phyloP scores from a whole-genome alignment of 768 basidiomycete species.

The Kwoniella pini region DNA sequence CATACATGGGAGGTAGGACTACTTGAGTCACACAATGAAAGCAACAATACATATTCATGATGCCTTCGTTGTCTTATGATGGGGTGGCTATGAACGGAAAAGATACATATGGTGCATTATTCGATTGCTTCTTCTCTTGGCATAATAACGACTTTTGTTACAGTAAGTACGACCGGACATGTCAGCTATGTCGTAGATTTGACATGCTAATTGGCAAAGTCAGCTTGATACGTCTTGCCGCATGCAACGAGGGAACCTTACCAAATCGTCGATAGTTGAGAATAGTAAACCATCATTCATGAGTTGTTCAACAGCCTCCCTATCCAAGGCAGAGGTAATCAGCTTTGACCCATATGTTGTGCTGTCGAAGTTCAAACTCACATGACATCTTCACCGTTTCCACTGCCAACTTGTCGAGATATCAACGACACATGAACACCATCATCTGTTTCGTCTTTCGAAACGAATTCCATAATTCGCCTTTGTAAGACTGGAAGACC shows the following conservation, averaged over 20 bases:
- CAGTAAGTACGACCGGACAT: no score
- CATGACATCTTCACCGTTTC: constrained; percentile 63
- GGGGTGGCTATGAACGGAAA: no score
- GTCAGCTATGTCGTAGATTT: constrained; percentile 16
- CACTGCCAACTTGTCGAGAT: constrained; percentile 65
- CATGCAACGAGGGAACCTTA: constrained; percentile 55
- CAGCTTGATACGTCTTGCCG: neutral
- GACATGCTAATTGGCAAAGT: constrained; percentile 26
- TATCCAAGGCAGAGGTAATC: constrained; percentile 1
- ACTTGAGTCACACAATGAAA: no score
- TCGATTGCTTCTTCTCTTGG: no score
- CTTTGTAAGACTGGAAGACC: constrained; percentile 65
- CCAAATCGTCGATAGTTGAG: constrained; percentile 71
- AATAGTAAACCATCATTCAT: constrained; percentile 79
- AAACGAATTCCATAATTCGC: constrained; percentile 68
- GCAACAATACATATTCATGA: no score
- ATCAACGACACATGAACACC: constrained; percentile 76
- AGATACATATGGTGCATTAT: no score
- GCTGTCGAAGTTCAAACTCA: constrained; percentile 59
- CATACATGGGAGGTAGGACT: no score
- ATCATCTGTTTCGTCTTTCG: constrained; percentile 60
- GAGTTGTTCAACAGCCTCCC: constrained; percentile 72
- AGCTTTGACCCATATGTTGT: neutral
- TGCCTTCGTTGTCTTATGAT: no score
- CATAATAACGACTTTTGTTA: no score